Conservation (phyloP, 1,139 yeast species). For the Geotrichum reessii region DNA sequence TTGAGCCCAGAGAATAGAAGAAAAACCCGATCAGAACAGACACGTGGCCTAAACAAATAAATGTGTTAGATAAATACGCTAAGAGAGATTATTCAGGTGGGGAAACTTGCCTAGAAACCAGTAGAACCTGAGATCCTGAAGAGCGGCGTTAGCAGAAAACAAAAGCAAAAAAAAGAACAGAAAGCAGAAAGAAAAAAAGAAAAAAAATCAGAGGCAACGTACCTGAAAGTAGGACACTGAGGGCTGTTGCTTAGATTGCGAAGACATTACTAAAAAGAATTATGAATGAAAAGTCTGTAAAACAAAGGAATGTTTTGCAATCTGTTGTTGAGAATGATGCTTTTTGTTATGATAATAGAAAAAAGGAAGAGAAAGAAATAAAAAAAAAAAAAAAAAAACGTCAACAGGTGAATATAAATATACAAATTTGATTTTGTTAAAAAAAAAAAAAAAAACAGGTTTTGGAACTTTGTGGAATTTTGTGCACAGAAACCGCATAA, state of each 20-base stretch:
- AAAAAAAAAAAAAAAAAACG: neutral
- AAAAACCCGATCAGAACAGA: slow-evolving; percentile 52
- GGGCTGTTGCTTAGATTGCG: neutral
- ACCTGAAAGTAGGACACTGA: neutral
- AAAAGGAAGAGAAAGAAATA: neutral
- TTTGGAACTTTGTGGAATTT: neutral
- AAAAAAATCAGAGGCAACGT: neutral
- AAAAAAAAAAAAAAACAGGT: neutral
- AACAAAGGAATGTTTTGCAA: neutral
- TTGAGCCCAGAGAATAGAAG: slow-evolving; percentile 48
- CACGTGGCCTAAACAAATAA: slow-evolving; percentile 48
- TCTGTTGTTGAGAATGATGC: neutral
- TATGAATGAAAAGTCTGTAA: neutral
- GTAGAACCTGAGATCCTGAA: slow-evolving; percentile 16
- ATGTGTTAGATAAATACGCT: slow-evolving; percentile 2
- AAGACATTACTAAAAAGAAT: neutral
- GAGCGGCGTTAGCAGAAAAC: neutral
- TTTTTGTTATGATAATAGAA: neutral
- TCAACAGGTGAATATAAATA: neutral
- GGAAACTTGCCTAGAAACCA: slow-evolving; percentile 18
- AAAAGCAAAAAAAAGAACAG: neutral
- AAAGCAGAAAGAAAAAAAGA: too few species aligned
- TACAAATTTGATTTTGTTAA: too few species aligned
- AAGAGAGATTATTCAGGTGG: neutral
- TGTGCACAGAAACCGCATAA: neutral